These are phyloP conservation scores for Fusarium luffae DNA, from an alignment of 2,329 filamentous ascomycete species.

Conservation along the genomic window DNA sequence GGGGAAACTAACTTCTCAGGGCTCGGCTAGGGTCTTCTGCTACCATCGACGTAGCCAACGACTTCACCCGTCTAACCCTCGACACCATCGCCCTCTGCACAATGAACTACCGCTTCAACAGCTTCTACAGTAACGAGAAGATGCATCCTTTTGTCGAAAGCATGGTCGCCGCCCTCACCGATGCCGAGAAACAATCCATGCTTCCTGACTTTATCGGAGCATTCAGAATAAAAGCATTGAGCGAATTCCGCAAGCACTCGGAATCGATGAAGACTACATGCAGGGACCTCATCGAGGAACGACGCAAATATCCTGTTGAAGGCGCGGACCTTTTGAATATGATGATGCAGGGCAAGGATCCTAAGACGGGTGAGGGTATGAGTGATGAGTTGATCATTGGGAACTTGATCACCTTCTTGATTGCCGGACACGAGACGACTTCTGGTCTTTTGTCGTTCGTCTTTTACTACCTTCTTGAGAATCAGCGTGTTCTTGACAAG, in stretches of 20 bases:
- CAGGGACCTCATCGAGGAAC: background rate
- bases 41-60: background rate
- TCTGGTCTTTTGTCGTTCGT: background rate
- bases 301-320: background rate
- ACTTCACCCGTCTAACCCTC: background rate
- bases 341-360: conserved; percentile 3
- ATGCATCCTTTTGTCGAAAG: conserved; percentile 6
- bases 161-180: conserved; percentile 4
- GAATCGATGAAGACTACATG: background rate
- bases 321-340: background rate
- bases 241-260: background rate
- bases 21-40: background rate
- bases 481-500: background rate
- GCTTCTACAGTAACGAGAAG: conserved; percentile 10
- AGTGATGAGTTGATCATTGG: background rate
- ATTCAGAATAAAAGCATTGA: background rate
- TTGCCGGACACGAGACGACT: conserved; percentile 1
- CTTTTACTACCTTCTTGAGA: conserved; percentile 6
- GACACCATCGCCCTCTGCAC: conserved; percentile 20
- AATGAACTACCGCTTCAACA: conserved; percentile 20
- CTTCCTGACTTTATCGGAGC: conserved; percentile 3
- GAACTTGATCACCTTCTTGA: conserved; percentile 13
- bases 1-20: background rate
- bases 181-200: background rate
- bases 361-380: conserved; percentile 5